Evolutionary conservation across 495 filamentous ascomycete species (phyloP).

Genomic region (Xanthoparmelia taractica): DNA sequence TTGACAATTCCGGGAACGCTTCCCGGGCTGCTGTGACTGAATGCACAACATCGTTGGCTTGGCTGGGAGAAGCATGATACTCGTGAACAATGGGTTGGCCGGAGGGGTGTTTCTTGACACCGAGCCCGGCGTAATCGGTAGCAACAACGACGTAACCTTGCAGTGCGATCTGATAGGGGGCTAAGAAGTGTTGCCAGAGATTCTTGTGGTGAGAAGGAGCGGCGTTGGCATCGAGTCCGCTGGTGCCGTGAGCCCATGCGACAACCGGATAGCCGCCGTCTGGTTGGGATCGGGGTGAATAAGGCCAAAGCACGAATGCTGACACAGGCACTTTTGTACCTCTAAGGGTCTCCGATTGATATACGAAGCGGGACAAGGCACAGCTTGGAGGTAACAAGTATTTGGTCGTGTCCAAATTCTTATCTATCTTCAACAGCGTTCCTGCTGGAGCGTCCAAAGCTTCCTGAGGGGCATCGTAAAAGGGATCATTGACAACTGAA

Average conservation of each 20-base stretch:
- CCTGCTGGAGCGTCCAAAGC: conserved; percentile 4
- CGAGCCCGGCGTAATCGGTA: conserved; percentile 50
- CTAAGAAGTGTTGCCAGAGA: conserved; percentile 39
- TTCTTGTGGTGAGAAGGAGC: conserved; percentile 41
- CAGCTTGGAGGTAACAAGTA: conserved; percentile 29
- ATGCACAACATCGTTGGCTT: conserved; percentile 42
- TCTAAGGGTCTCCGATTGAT: conserved; percentile 39
- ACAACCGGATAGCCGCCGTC: conserved; percentile 35
- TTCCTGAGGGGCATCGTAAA: conserved; percentile 13
- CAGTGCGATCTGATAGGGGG: conserved; percentile 40
- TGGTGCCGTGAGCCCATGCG: conserved; percentile 48
- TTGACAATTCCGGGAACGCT: conserved; percentile 33
- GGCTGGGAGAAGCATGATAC: conserved; percentile 31
- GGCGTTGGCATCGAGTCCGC: conserved; percentile 37
- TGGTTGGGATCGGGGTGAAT: conserved; percentile 28
- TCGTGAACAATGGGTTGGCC: conserved; percentile 35
- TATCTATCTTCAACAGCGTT: conserved; percentile 15
- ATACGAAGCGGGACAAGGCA: conserved; percentile 43
- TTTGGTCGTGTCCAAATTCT: conserved; percentile 10
- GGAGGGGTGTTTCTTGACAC: conserved; percentile 34
- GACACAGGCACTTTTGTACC: conserved; percentile 43
- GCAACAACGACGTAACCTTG: conserved; percentile 49
- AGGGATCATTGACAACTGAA: conserved; percentile 9
- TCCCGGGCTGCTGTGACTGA: conserved; percentile 38
- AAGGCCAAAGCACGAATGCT: conserved; percentile 48